Percentiles rank a stretch among this genome's conserved stretches.
phyloP scores from a whole-genome alignment of 2,329 filamentous ascomycete species.

The Penicillium sp. region DNA sequence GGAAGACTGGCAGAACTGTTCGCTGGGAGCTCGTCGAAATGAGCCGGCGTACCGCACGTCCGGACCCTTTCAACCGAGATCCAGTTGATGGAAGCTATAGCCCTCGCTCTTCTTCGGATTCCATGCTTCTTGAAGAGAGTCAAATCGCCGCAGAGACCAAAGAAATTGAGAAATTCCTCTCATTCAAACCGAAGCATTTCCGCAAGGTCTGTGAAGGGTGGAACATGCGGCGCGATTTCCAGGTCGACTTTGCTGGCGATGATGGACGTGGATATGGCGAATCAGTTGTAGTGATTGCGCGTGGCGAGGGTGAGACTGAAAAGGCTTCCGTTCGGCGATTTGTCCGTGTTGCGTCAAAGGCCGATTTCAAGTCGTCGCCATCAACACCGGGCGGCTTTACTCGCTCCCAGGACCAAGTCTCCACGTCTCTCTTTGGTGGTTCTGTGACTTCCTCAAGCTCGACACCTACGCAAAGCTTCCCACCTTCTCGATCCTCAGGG shows the following conservation, averaged over 20 bases:
- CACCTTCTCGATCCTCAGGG: constrained; percentile 40
- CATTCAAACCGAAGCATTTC: constrained; percentile 75
- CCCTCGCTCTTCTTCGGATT: constrained; percentile 74
- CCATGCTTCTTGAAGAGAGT: constrained; percentile 69
- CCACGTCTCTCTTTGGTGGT: constrained; percentile 57
- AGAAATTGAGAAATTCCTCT: constrained; percentile 78
- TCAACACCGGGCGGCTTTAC: constrained; percentile 14
- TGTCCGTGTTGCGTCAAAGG: constrained; percentile 55
- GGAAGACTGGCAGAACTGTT: constrained; percentile 76
- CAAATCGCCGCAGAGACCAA: constrained; percentile 76
- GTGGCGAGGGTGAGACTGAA: constrained; percentile 66
- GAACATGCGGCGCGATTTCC: constrained; percentile 85
- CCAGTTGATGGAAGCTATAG: constrained; percentile 75
- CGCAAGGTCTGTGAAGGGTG: constrained; percentile 77
- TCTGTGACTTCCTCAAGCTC: constrained; percentile 33
- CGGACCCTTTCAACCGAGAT: constrained; percentile 73
- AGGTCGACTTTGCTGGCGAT: constrained; percentile 86
- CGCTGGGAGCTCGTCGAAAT: constrained; percentile 81
- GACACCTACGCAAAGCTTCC: constrained; percentile 26
- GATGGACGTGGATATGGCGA: constrained; percentile 78
- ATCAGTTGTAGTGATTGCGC: constrained; percentile 71
- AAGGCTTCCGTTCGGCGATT: constrained; percentile 60
- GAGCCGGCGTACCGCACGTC: constrained; percentile 71
- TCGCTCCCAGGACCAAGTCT: constrained; percentile 22
- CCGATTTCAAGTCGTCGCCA: constrained; percentile 27